Evolutionary conservation across 1,139 yeast genomes (phyloP).

Genomic region (Hyphopichia pseudoburtonii): DNA sequence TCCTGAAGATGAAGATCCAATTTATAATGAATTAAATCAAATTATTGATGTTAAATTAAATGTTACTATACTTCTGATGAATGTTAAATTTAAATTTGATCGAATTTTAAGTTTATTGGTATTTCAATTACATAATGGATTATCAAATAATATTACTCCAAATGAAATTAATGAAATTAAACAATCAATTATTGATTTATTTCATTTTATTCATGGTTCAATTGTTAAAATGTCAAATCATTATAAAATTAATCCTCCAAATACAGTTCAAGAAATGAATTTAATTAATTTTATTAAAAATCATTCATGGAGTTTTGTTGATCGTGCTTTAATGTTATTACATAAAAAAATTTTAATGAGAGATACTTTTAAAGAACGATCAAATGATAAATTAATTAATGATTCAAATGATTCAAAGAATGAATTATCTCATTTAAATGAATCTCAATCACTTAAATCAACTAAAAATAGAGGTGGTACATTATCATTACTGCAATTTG

Average conservation of each 20-base stretch:
- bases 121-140: constrained; percentile 40
- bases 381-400: constrained; percentile 6
- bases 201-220: constrained; percentile 48
- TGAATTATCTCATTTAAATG: neutral
- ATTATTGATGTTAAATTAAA: constrained; percentile 28
- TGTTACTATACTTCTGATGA: constrained; percentile 43
- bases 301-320: constrained; percentile 55
- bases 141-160: constrained; percentile 33
- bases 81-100: constrained; percentile 54
- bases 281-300: constrained; percentile 49
- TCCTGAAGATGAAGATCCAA: constrained; percentile 50
- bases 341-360: constrained; percentile 53
- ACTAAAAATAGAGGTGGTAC: constrained; percentile 5
- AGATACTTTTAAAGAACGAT: no score
- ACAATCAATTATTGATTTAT: constrained; percentile 48
- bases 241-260: constrained; percentile 26
- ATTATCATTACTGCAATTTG: constrained; percentile 37
- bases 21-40: constrained; percentile 23
- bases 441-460: neutral
- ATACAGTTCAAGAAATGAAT: constrained; percentile 42
- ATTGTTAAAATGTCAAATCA: constrained; percentile 29
- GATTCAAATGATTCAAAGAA: constrained; percentile 1
- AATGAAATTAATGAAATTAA: constrained; percentile 46
- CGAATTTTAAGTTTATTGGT: constrained; percentile 54
- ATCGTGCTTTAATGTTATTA: constrained; percentile 53